phyloP scores from a whole-genome alignment of 305 asterid genomes.

The Fraxinus xanthoxyloides region DNA sequence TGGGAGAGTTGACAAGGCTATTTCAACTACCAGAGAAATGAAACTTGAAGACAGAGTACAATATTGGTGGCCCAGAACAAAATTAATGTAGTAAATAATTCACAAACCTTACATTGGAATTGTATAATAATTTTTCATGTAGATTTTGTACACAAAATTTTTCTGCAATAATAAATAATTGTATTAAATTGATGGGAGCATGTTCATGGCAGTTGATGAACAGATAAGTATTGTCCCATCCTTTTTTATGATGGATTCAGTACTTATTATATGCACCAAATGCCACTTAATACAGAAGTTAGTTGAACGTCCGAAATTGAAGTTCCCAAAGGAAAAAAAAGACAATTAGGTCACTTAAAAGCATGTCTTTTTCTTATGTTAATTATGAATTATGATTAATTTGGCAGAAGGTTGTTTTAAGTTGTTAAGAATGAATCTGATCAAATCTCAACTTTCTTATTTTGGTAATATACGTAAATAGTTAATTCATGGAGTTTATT shows the following conservation, averaged over 20 bases:
- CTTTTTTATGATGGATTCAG: constrained; percentile 21
- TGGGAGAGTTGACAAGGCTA: constrained; percentile 32
- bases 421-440: neutral
- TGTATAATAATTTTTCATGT: neutral
- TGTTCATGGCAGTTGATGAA: constrained; percentile 52
- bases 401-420: constrained; percentile 19
- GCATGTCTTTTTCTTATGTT: neutral
- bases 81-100: neutral
- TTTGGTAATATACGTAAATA: neutral
- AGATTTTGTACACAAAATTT: neutral
- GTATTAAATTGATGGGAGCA: constrained; percentile 24
- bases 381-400: constrained; percentile 8
- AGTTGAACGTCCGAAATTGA: constrained; percentile 32
- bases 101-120: constrained; percentile 7
- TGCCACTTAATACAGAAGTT: constrained; percentile 36
- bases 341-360: constrained; percentile 31
- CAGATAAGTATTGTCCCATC: constrained; percentile 27
- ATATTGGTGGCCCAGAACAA: constrained; percentile 14
- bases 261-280: constrained; percentile 31
- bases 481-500: neutral
- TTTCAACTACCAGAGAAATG: constrained; percentile 40
- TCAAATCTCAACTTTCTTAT: neutral
- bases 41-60: constrained; percentile 17
- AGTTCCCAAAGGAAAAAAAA: neutral
- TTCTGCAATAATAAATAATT: constrained; percentile 11